These are phyloP conservation scores for Tolypocladium pustulatum DNA, from an alignment of 2,329 filamentous ascomycete species.

Conservation along the genomic window DNA sequence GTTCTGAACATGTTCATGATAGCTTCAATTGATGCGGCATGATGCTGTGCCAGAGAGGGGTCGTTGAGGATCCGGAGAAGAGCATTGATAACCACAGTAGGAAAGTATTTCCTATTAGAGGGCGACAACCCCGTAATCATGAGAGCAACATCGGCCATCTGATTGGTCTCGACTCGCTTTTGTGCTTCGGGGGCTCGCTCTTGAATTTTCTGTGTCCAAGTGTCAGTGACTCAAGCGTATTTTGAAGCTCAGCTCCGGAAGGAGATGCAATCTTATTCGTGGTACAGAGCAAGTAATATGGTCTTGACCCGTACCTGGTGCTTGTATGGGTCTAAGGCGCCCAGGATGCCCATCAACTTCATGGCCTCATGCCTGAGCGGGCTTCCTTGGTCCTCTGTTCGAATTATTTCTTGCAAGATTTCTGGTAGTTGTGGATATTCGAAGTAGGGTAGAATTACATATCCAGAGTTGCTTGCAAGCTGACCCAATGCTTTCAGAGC, in stretches of 20 bases:
- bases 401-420: slow-evolving; percentile 86
- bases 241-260: too few species aligned
- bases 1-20: slow-evolving; percentile 99
- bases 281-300: too few species aligned
- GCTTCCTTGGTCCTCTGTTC: slow-evolving; percentile 75
- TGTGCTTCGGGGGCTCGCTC: slow-evolving; percentile 79
- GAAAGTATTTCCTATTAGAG: slow-evolving; percentile 96
- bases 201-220: slow-evolving; percentile 55
- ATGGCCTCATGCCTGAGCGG: slow-evolving; percentile 87
- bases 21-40: slow-evolving; percentile 88
- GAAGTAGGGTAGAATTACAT: slow-evolving; percentile 91
- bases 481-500: slow-evolving; percentile 86
- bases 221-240: too few species aligned
- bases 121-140: slow-evolving; percentile 97
- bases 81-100: slow-evolving; percentile 94
- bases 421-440: slow-evolving; percentile 92
- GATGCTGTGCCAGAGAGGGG: slow-evolving; percentile 77
- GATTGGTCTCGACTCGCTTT: slow-evolving; percentile 48
- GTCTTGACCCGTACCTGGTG: slow-evolving; percentile 49
- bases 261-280: too few species aligned
- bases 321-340: slow-evolving; percentile 90
- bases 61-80: slow-evolving; percentile 88
- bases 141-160: slow-evolving; percentile 83
- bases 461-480: slow-evolving; percentile 89
- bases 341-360: slow-evolving; percentile 89